A percentile compares a stretch with the other conserved stretches of the same genome.
Evolutionary conservation across 805 yeast species (phyloP).

Genomic region (Pichia eremophila): DNA sequence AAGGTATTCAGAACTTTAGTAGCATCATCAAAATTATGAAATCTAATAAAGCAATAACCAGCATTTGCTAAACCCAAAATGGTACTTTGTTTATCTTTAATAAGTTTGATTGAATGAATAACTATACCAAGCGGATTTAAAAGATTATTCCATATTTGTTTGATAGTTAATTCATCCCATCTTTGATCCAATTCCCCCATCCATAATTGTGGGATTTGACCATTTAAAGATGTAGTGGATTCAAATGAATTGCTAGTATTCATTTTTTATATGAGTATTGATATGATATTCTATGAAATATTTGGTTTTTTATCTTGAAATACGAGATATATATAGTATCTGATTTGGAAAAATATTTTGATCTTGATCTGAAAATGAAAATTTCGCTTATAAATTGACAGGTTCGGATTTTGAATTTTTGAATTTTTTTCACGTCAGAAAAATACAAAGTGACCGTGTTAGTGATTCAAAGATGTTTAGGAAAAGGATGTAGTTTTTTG

Average conservation of each 20-base stretch:
- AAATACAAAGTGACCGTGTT: too few relatives aligned
- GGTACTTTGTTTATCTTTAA: constrained; percentile 47
- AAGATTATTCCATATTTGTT: constrained; percentile 52
- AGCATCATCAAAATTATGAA: constrained; percentile 51
- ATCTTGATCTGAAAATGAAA: too few relatives aligned
- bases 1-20: constrained; percentile 49
- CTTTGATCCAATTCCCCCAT: constrained; percentile 88
- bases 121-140: constrained; percentile 48
- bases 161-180: constrained; percentile 68
- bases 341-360: too few relatives aligned
- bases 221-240: constrained; percentile 4
- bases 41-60: constrained; percentile 79
- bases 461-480: too few relatives aligned
- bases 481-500: too few relatives aligned
- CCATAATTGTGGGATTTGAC: constrained; percentile 44
- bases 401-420: too few relatives aligned
- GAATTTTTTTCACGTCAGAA: too few relatives aligned
- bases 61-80: constrained; percentile 35
- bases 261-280: background rate
- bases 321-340: too few relatives aligned
- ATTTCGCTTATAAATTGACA: too few relatives aligned
- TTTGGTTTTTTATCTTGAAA: too few relatives aligned
- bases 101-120: constrained; percentile 50
- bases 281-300: too few relatives aligned
- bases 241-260: background rate